Evolutionary conservation across 257 asterid species (phyloP).

Genomic region (Craterostigma plantagineum): DNA sequence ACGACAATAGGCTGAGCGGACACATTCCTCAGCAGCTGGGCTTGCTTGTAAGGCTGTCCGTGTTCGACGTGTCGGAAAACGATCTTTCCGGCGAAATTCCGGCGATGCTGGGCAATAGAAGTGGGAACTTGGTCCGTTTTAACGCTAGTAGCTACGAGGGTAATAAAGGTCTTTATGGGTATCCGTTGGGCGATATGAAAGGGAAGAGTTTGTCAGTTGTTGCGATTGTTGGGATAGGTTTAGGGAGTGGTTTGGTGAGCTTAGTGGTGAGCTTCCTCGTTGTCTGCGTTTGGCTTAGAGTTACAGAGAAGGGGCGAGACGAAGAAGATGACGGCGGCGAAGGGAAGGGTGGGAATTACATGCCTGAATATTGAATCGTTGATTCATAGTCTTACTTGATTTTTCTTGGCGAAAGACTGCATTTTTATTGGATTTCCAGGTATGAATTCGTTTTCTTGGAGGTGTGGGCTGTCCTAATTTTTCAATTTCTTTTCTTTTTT

Average conservation of each 20-base stretch:
- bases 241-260: constrained; percentile 80
- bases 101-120: constrained; percentile 48
- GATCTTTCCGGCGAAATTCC: constrained; percentile 67
- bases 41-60: constrained; percentile 44
- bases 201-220: constrained; percentile 42
- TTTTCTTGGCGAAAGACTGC: no score
- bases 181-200: constrained; percentile 62
- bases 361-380: constrained; percentile 66
- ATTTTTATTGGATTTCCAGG: no score
- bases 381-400: neutral
- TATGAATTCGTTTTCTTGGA: no score
- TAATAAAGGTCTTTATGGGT: constrained; percentile 71
- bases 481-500: no score
- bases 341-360: constrained; percentile 52
- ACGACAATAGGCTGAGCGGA: constrained; percentile 51
- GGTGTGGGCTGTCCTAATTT: no score
- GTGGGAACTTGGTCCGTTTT: constrained; percentile 53
- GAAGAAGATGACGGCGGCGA: constrained; percentile 41
- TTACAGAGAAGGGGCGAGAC: constrained; percentile 29
- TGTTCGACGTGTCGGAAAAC: constrained; percentile 63
- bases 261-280: constrained; percentile 73
- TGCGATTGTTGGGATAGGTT: constrained; percentile 86
- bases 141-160: constrained; percentile 65
- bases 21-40: constrained; percentile 72
- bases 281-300: constrained; percentile 80